These are phyloP conservation scores for Botrytis aclada DNA, from an alignment of 2,329 filamentous ascomycete genomes.

Conservation along the genomic window DNA sequence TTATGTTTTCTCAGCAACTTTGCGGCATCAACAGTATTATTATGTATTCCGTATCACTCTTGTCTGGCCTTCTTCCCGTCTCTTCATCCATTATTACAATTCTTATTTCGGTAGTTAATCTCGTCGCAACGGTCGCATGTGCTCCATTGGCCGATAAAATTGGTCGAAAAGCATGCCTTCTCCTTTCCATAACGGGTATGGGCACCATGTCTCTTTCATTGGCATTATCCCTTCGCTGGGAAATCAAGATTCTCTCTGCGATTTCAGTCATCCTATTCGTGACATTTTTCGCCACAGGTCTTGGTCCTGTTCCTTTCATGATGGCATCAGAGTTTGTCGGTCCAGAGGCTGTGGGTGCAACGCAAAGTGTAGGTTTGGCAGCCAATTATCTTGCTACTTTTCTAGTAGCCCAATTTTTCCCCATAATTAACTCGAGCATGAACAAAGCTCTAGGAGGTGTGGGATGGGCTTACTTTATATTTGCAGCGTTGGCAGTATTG, in stretches of 20 bases:
- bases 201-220: slow-evolving; percentile 73
- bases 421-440: slow-evolving; percentile 73
- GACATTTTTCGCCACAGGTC: slow-evolving; percentile 80
- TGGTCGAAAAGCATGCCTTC: slow-evolving; percentile 80
- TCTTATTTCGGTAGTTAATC: slow-evolving; percentile 80
- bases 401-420: slow-evolving; percentile 91
- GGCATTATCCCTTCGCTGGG: slow-evolving; percentile 74
- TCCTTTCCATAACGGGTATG: slow-evolving; percentile 82
- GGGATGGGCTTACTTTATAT: slow-evolving; percentile 90
- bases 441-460: slow-evolving; percentile 62
- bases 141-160: slow-evolving; percentile 84
- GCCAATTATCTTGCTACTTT: slow-evolving; percentile 92
- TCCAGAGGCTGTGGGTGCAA: slow-evolving; percentile 84
- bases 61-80: slow-evolving; percentile 75
- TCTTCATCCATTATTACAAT: slow-evolving; percentile 84
- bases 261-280: slow-evolving; percentile 83
- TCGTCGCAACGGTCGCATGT: slow-evolving; percentile 75
- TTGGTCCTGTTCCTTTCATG: slow-evolving; percentile 94
- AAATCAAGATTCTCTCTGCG: slow-evolving; percentile 72
- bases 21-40: slow-evolving; percentile 95
- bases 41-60: slow-evolving; percentile 94
- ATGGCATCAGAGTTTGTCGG: slow-evolving; percentile 87
- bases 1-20: slow-evolving; percentile 91
- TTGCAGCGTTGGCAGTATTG: slow-evolving; percentile 67
- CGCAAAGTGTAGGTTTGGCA: slow-evolving; percentile 82